Conservation (phyloP, 2,329 filamentous ascomycete species). For the Phaeosphaeria sp. region DNA sequence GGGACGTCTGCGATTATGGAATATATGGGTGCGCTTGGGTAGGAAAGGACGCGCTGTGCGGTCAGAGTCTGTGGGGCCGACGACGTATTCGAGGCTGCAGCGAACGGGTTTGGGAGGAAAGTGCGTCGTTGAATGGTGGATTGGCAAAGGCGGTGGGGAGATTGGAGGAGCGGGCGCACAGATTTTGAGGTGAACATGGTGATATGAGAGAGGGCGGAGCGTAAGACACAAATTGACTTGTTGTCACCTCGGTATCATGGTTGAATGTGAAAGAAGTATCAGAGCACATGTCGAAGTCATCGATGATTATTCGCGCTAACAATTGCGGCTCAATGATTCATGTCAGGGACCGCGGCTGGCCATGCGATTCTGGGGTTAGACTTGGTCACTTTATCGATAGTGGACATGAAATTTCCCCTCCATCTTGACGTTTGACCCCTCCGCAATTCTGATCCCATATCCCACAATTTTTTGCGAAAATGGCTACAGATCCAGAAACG, state of each 20-base stretch:
- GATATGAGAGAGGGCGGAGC: neutral
- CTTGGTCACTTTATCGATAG: constrained; percentile 26
- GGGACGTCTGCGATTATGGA: constrained; percentile 86
- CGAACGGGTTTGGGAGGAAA: constrained; percentile 56
- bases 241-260: constrained; percentile 26
- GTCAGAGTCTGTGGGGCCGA: constrained; percentile 69
- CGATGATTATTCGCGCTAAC: constrained; percentile 22
- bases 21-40: constrained; percentile 75
- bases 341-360: constrained; percentile 26
- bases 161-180: constrained; percentile 43
- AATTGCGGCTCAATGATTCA: constrained; percentile 30
- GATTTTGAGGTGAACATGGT: constrained; percentile 32
- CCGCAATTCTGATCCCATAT: neutral
- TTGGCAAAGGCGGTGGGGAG: constrained; percentile 18
- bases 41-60: constrained; percentile 78
- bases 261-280: constrained; percentile 3
- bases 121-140: constrained; percentile 40
- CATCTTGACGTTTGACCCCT: constrained; percentile 1
- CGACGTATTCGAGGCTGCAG: constrained; percentile 46
- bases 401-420: constrained; percentile 11
- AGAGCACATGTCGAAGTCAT: constrained; percentile 9
- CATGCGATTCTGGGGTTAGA: constrained; percentile 7
- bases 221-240: neutral
- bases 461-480: constrained; percentile 6
- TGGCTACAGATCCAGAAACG: constrained; percentile 24